These are phyloP conservation scores for Lolium perenne DNA, from an alignment of 176 grass and related monocot species.

Conservation along the genomic window DNA sequence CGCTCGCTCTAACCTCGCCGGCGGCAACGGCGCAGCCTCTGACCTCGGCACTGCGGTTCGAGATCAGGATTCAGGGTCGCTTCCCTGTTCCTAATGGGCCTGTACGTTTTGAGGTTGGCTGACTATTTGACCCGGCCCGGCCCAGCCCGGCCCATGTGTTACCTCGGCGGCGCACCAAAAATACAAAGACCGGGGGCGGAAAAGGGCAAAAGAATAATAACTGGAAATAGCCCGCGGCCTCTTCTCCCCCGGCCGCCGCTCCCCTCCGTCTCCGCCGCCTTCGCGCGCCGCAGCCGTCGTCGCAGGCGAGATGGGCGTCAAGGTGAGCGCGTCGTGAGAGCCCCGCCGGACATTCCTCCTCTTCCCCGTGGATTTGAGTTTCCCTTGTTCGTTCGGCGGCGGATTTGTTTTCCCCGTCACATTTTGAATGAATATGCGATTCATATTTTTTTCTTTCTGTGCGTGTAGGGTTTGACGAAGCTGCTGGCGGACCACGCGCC, in stretches of 20 bases:
- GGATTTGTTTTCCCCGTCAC: neutral
- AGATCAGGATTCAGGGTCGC: neutral
- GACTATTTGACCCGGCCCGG: no score
- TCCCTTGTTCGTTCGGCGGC: no score
- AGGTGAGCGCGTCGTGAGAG: conserved; percentile 31
- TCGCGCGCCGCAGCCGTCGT: neutral
- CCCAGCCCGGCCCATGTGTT: neutral
- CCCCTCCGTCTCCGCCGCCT: conserved; percentile 23
- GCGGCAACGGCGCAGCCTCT: neutral
- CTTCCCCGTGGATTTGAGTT: neutral
- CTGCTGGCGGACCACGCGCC: conserved; percentile 92
- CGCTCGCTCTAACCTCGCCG: neutral
- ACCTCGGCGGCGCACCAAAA: conserved; percentile 11
- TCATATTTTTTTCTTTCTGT: neutral
- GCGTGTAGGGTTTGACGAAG: conserved; percentile 91
- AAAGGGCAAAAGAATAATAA: no score
- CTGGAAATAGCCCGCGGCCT: conserved; percentile 40
- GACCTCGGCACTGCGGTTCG: neutral
- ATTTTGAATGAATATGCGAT: neutral
- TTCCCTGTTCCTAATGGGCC: conserved; percentile 5
- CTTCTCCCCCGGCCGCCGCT: neutral
- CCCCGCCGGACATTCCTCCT: neutral
- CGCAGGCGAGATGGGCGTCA: conserved; percentile 58
- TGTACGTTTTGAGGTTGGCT: neutral
- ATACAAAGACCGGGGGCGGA: conserved; percentile 8